Percentiles rank a stretch among this genome's conserved stretches.
phyloP scores from a whole-genome alignment of 2,329 filamentous ascomycete species.

The Helicocarpus griseus region DNA sequence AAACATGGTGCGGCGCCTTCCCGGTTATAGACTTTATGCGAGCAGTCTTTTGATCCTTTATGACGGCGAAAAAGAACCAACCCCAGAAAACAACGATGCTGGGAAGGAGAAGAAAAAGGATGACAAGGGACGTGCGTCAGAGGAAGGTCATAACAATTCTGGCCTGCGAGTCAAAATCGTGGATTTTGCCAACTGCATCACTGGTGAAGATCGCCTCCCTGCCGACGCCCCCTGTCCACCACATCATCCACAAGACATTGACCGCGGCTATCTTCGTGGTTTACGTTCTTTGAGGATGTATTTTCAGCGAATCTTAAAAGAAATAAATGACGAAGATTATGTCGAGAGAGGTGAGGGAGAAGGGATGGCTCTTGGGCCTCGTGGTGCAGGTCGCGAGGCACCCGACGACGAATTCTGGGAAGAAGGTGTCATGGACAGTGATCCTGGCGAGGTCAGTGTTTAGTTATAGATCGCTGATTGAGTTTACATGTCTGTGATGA shows the following conservation, averaged over 20 bases:
- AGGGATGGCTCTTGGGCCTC: slow-evolving; percentile 27
- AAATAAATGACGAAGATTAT: slow-evolving; percentile 47
- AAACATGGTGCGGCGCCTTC: slow-evolving; percentile 66
- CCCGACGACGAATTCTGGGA: slow-evolving; percentile 29
- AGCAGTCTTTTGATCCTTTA: slow-evolving; percentile 93
- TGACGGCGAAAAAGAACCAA: slow-evolving; percentile 55
- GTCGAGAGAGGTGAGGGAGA: slow-evolving; percentile 36
- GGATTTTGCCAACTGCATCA: slow-evolving; percentile 96
- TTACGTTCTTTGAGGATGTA: slow-evolving; percentile 69
- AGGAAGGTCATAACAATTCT: slow-evolving; percentile 29
- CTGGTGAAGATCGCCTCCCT: slow-evolving; percentile 60
- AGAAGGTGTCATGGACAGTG: slow-evolving; percentile 33
- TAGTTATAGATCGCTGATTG: background rate
- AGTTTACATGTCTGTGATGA: background rate
- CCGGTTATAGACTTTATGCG: slow-evolving; percentile 89
- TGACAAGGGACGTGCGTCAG: too few relatives aligned
- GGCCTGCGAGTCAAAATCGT: slow-evolving; percentile 81
- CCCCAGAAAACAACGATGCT: slow-evolving; percentile 11
- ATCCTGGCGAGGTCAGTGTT: slow-evolving; percentile 35
- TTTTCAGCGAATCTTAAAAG: slow-evolving; percentile 76
- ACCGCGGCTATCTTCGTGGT: slow-evolving; percentile 81
- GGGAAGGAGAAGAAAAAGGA: slow-evolving; percentile 15
- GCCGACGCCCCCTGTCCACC: slow-evolving; percentile 64
- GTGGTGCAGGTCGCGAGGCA: slow-evolving; percentile 22
- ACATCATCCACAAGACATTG: slow-evolving; percentile 66